These are phyloP conservation scores for Hypericum androsaemum DNA, from an alignment of 345 rosid species.

Conservation along the genomic window DNA sequence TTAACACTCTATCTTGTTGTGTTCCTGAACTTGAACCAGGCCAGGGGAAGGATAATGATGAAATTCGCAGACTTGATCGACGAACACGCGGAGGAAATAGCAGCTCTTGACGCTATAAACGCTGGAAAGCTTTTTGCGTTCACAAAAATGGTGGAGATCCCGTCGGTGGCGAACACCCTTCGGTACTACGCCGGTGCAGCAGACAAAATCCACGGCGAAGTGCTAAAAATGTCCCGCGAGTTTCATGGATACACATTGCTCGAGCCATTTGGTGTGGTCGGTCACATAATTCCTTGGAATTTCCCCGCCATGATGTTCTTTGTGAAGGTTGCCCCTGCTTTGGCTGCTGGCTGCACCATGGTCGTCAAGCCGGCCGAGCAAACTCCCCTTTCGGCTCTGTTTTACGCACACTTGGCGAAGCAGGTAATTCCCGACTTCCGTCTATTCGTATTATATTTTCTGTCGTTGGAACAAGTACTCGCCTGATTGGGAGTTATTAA, in stretches of 20 bases:
- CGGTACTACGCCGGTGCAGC: conserved; percentile 12
- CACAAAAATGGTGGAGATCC: neutral
- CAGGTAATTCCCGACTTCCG: neutral
- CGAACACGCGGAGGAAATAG: conserved; percentile 1
- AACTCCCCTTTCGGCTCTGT: conserved; percentile 23
- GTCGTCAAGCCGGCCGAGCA: conserved; percentile 26
- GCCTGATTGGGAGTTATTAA: no score
- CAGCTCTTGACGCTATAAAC: neutral
- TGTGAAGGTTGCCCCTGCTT: conserved; percentile 26
- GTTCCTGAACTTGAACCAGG: neutral
- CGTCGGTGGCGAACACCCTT: neutral
- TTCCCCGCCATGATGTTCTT: conserved; percentile 24
- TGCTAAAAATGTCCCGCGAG: conserved; percentile 14
- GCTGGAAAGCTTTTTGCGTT: neutral
- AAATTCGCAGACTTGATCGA: conserved; percentile 4
- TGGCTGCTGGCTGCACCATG: conserved; percentile 21
- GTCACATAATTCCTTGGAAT: conserved; percentile 29
- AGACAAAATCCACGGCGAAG: conserved; percentile 21
- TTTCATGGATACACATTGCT: conserved; percentile 19
- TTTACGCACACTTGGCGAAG: conserved; percentile 15
- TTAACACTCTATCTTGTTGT: no score
- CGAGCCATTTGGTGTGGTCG: conserved; percentile 23
- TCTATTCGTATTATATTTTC: no score
- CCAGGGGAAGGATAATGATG: neutral
- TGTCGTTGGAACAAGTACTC: no score